These are phyloP conservation scores for Didymella glomerata DNA, from an alignment of 2,329 filamentous ascomycete genomes.

Conservation along the genomic window DNA sequence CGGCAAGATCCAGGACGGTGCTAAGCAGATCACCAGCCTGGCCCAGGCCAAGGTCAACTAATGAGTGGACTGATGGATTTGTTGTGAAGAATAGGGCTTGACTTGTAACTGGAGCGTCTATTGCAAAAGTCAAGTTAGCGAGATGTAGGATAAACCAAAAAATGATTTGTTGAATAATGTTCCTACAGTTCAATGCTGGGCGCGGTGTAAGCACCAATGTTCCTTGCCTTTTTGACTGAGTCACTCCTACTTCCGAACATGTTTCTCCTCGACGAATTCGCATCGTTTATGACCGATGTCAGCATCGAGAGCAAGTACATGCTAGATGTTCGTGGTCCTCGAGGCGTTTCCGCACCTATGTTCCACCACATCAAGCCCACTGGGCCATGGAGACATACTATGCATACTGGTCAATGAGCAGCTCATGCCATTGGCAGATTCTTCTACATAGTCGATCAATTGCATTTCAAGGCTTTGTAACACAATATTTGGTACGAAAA, in stretches of 20 bases:
- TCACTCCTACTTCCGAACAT: neutral
- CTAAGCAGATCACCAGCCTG: neutral
- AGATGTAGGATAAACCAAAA: neutral
- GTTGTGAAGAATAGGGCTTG: neutral
- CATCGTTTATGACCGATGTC: neutral
- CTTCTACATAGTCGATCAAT: no score
- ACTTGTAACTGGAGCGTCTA: neutral
- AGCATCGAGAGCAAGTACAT: neutral
- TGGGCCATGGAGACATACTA: no score
- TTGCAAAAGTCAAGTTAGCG: neutral
- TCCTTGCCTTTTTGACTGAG: neutral
- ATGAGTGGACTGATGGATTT: neutral
- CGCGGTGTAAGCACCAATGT: neutral
- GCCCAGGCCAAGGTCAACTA: neutral
- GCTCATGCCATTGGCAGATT: no score
- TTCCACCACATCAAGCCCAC: no score
- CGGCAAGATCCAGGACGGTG: slow-evolving; percentile 1
- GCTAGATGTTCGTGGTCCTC: no score
- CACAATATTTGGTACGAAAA: no score
- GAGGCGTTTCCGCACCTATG: no score
- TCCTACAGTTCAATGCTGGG: neutral
- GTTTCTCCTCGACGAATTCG: neutral
- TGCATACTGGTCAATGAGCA: no score
- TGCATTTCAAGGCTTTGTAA: no score
- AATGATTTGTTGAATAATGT: neutral